A percentile compares a stretch with the other conserved stretches of the same genome.
Conservation (phyloP, 257 asterid species). For the Eustoma russellianum region DNA sequence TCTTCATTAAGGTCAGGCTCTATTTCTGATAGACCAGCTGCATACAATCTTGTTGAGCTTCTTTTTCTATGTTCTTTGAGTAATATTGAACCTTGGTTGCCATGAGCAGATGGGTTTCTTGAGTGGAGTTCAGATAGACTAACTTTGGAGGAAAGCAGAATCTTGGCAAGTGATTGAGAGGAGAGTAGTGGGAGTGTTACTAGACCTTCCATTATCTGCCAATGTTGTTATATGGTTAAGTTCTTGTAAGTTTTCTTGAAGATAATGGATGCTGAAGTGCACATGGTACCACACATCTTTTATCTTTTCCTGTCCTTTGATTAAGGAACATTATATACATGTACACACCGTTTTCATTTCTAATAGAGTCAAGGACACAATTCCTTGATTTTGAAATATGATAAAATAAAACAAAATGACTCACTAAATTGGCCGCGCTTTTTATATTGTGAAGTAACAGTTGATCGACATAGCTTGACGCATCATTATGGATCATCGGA, state of each 20-base stretch:
- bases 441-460: too few species aligned
- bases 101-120: slow-evolving; percentile 1
- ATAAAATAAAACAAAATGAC: too few species aligned
- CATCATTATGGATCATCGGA: too few species aligned
- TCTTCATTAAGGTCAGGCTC: slow-evolving; percentile 86
- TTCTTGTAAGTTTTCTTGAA: neutral
- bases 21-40: slow-evolving; percentile 52
- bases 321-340: too few species aligned
- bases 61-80: slow-evolving; percentile 6
- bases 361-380: too few species aligned
- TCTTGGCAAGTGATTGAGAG: slow-evolving; percentile 29
- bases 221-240: neutral
- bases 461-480: too few species aligned
- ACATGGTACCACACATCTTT: slow-evolving; percentile 3
- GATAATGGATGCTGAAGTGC: slow-evolving; percentile 8
- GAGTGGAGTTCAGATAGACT: slow-evolving; percentile 14
- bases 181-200: slow-evolving; percentile 28
- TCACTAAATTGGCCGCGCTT: too few species aligned
- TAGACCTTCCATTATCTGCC: slow-evolving; percentile 58
- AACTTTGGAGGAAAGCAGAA: slow-evolving; percentile 14
- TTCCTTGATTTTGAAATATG: too few species aligned
- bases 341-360: too few species aligned
- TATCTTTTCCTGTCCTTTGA: too few species aligned
- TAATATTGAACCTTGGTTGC: slow-evolving; percentile 10
- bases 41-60: slow-evolving; percentile 40